Evolutionary conservation across 345 rosid species (phyloP), one percentile per base, ranked within the genome.

Genomic region (Cardamine chenopodiifolia): DNA sequence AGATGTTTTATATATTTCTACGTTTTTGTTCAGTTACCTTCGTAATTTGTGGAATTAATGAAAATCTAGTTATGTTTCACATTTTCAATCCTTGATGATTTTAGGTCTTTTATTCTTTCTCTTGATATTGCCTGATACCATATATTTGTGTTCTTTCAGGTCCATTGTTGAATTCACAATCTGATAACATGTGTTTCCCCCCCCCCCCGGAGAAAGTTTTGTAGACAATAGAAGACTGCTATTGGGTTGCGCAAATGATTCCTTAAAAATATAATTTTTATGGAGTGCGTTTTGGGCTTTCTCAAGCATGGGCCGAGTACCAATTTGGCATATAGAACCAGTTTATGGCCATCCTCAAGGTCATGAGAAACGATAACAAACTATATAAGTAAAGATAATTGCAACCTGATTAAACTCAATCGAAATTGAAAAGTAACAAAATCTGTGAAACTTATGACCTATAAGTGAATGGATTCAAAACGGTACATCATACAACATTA

Each of bases 211-310:
- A n/a, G n/a, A n/a, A n/a, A n/a, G n/a, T n/a, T 42, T 15, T 42
- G 17, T 42, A 5, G 47, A 44, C 8, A 6, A 12, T 39, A 42
- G 7, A 12, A 13, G 17, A 4, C 9, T 40, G 42, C 42, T 39
- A 39, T 39, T 3, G 39, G 15, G n/a, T 11, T 39, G 23, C 10
- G 23, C 52, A 47, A 47, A 47, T 47, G 10, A 45, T 17, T 17
- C 11, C 7, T 15, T 10, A 8, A 0, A 8, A 19, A 19, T 20
- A 49, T 19, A 1, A 18, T 19, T 8, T 19, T 0, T n/a, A 7
- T 54, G 22, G 68, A 50, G 25, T 14, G 8, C 8, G 4, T 13
- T 12, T 2, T 59, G 79, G 68, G 68, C 68, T 68, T 59, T 68
- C 35, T 37, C 5, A 37, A 37, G 8, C 3, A 59, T 58, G 73